phyloP scores from a whole-genome alignment of 2,329 filamentous ascomycete species.

The Diaporthe nobilis region DNA sequence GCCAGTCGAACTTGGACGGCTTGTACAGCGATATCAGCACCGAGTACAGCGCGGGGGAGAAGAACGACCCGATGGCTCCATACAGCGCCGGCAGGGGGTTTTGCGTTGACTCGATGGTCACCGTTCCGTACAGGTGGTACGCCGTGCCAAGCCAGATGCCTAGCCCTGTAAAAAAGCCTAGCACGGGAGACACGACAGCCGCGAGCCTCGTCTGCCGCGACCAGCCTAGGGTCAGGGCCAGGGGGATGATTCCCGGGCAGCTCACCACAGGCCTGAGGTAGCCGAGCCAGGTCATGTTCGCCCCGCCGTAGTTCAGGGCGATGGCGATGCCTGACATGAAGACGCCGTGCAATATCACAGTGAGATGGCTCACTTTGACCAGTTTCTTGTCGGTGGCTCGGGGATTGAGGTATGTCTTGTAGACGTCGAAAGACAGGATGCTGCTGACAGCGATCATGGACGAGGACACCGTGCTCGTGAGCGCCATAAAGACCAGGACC shows the following conservation, averaged over 20 bases:
- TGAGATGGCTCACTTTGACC: slow-evolving; percentile 61
- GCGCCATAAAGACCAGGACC: slow-evolving; percentile 65
- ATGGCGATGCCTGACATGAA: slow-evolving; percentile 64
- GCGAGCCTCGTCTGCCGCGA: slow-evolving; percentile 60
- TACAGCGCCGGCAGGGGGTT: slow-evolving; percentile 58
- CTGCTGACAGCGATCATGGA: slow-evolving; percentile 66
- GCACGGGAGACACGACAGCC: slow-evolving; percentile 51
- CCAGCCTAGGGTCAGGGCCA: slow-evolving; percentile 60
- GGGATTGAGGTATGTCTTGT: slow-evolving; percentile 64
- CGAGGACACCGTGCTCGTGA: slow-evolving; percentile 64
- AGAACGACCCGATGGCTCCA: slow-evolving; percentile 60
- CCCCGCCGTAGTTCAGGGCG: slow-evolving; percentile 62
- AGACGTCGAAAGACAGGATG: slow-evolving; percentile 65
- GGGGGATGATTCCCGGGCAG: slow-evolving; percentile 57
- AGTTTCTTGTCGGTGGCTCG: slow-evolving; percentile 58
- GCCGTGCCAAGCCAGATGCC: slow-evolving; percentile 60
- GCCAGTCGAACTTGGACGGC: slow-evolving; percentile 52
- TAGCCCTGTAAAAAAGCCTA: slow-evolving; percentile 59
- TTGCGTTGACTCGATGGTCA: slow-evolving; percentile 58
- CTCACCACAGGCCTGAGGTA: slow-evolving; percentile 48
- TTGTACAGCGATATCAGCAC: slow-evolving; percentile 58
- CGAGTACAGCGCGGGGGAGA: slow-evolving; percentile 61
- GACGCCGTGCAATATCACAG: slow-evolving; percentile 60
- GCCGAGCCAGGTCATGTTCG: slow-evolving; percentile 61
- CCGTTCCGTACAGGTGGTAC: slow-evolving; percentile 54